Percentiles rank a stretch among this genome's conserved stretches.
phyloP scores from a whole-genome alignment of 352 stramenopile genomes.

The Detonula confervacea region DNA sequence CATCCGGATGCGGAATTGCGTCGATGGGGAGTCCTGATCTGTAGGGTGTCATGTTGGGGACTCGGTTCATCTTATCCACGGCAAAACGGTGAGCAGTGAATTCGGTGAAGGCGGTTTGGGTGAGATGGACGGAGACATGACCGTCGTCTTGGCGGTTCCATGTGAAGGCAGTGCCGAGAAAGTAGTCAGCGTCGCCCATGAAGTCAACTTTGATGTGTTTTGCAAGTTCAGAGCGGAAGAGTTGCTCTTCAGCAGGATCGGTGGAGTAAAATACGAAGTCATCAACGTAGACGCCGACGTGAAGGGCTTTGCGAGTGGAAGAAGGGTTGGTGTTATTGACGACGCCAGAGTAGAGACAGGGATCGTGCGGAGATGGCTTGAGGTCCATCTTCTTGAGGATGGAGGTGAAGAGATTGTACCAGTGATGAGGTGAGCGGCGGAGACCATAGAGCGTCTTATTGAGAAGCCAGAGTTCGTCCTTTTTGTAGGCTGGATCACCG shows the following conservation, averaged over 20 bases:
- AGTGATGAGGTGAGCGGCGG: slow-evolving; percentile 19
- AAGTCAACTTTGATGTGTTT: slow-evolving; percentile 9
- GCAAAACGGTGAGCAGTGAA: slow-evolving; percentile 13
- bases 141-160: slow-evolving; percentile 4
- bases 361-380: slow-evolving; percentile 21
- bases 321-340: not conserved
- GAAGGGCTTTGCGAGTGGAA: not conserved
- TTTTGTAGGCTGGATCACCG: slow-evolving; percentile 1
- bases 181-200: slow-evolving; percentile 13
- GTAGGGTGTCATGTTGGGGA: slow-evolving; percentile 30
- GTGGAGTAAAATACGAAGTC: slow-evolving; percentile 24
- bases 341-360: slow-evolving; percentile 30
- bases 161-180: slow-evolving; percentile 22
- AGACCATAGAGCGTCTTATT: slow-evolving; percentile 45
- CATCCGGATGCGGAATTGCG: slow-evolving; percentile 3
- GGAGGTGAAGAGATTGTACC: slow-evolving; percentile 31
- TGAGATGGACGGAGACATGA: slow-evolving; percentile 17
- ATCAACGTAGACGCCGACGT: slow-evolving; percentile 20
- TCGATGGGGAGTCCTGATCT: slow-evolving; percentile 33
- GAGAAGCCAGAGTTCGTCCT: slow-evolving; percentile 12
- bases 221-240: not conserved
- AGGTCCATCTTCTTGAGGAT: slow-evolving; percentile 20
- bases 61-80: not conserved
- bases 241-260: slow-evolving; percentile 3
- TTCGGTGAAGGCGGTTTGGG: slow-evolving; percentile 28